These are phyloP conservation scores for Eucalyptus shirleyi DNA, from an alignment of 345 rosid species.

Conservation along the genomic window DNA sequence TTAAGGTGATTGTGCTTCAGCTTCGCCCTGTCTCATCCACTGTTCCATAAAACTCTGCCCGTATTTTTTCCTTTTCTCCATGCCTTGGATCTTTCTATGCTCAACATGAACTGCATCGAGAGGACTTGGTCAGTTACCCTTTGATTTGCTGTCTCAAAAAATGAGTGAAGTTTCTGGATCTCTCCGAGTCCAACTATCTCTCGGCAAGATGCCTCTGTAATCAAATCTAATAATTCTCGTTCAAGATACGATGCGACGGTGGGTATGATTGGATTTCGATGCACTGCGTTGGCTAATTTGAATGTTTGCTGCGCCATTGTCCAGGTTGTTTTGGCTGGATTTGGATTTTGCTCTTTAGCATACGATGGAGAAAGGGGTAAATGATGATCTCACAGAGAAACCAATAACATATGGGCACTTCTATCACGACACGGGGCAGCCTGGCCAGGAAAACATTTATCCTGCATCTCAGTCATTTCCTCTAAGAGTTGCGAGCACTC, in stretches of 20 bases:
- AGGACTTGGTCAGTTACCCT: not conserved
- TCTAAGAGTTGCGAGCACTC: conserved; percentile 19
- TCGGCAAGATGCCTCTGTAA: not conserved
- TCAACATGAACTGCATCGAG: not conserved
- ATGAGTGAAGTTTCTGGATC: not conserved
- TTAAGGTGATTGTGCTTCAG: not conserved
- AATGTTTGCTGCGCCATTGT: not conserved
- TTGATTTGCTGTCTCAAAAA: not conserved
- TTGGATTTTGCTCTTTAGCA: not conserved
- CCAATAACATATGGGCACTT: conserved; percentile 16
- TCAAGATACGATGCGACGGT: not conserved
- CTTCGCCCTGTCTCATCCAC: not conserved
- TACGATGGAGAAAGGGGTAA: conserved; percentile 5
- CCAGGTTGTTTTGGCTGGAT: not conserved
- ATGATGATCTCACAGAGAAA: conserved; percentile 26
- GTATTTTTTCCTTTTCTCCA: not conserved
- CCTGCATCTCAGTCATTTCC: conserved; percentile 27
- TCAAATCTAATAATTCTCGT: not conserved
- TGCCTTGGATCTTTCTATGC: not conserved
- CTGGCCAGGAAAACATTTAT: conserved; percentile 28
- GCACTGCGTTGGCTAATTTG: not conserved
- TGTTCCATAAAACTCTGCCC: not conserved
- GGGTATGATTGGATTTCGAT: not conserved
- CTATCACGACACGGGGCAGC: conserved; percentile 28
- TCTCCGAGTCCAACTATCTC: not conserved